Percentiles rank a stretch among this genome's conserved stretches.
These are phyloP conservation scores for Kwoniella dejecticola DNA, from an alignment of 768 basidiomycete species.

Conservation along the genomic window DNA sequence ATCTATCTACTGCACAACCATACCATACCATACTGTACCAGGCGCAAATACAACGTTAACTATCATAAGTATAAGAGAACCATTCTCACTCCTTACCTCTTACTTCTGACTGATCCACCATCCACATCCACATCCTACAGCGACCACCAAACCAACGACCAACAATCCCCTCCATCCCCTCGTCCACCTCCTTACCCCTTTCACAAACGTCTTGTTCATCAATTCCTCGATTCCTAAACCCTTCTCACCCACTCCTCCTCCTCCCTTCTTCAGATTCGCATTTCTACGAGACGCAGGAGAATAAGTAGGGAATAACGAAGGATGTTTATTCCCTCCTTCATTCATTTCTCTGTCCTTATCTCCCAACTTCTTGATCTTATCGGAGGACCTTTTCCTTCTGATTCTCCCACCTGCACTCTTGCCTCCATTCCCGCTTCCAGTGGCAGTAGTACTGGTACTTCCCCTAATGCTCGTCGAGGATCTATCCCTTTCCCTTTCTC, in stretches of 20 bases:
- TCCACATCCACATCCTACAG: conserved; percentile 21
- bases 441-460: background rate
- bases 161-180: conserved; percentile 13
- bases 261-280: background rate
- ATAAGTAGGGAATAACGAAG: conserved; percentile 12
- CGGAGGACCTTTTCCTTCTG: conserved; percentile 1
- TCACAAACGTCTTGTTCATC: conserved; percentile 19
- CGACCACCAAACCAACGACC: conserved; percentile 15
- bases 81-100: too few relatives aligned
- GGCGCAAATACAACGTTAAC: too few relatives aligned
- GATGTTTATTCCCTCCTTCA: background rate
- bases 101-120: conserved; percentile 16
- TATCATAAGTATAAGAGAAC: too few relatives aligned
- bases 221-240: conserved; percentile 14
- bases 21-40: too few relatives aligned
- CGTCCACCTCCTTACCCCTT: conserved; percentile 9
- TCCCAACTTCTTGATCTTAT: conserved; percentile 3
- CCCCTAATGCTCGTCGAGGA: background rate
- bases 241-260: background rate
- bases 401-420: background rate
- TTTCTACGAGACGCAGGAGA: background rate
- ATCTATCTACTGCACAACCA: too few relatives aligned
- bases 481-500: too few relatives aligned
- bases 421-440: background rate
- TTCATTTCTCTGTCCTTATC: background rate